phyloP scores from a whole-genome alignment of 139 green algal genomes.

The Yamagishiella unicocca region DNA sequence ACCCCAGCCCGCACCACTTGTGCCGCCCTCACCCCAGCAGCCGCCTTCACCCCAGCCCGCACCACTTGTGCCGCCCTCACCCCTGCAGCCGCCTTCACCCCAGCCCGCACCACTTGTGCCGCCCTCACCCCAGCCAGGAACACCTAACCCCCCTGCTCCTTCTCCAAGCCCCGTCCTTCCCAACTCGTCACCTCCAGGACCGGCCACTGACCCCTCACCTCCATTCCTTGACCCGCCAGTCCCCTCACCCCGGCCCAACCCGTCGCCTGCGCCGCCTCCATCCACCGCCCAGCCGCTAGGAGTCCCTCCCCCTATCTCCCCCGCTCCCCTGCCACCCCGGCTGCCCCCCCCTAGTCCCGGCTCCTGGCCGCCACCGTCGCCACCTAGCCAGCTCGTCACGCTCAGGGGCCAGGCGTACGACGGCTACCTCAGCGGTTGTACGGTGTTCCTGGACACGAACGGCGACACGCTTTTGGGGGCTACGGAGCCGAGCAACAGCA shows the following conservation, averaged over 20 bases:
- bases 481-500: background rate
- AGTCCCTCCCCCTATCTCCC: background rate
- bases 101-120: background rate
- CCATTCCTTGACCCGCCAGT: background rate
- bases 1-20: background rate
- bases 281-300: background rate
- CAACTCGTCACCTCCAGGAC: background rate
- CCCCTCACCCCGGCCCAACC: too few relatives aligned
- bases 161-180: too few relatives aligned
- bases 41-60: background rate
- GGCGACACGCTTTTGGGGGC: background rate
- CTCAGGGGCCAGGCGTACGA: slow-evolving; percentile 10
- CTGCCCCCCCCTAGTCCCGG: too few relatives aligned
- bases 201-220: background rate
- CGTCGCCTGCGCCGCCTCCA: background rate
- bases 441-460: slow-evolving; percentile 10
- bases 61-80: background rate
- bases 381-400: background rate
- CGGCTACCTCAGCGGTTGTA: slow-evolving; percentile 25
- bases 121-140: background rate
- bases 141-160: background rate
- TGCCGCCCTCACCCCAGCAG: background rate
- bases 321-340: background rate
- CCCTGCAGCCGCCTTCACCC: background rate
- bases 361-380: background rate